A percentile compares a stretch with the other conserved stretches of the same genome.
phyloP scores from a whole-genome alignment of 1,284 basidiomycete genomes.

The Erythrobasidium hasegawianum region DNA sequence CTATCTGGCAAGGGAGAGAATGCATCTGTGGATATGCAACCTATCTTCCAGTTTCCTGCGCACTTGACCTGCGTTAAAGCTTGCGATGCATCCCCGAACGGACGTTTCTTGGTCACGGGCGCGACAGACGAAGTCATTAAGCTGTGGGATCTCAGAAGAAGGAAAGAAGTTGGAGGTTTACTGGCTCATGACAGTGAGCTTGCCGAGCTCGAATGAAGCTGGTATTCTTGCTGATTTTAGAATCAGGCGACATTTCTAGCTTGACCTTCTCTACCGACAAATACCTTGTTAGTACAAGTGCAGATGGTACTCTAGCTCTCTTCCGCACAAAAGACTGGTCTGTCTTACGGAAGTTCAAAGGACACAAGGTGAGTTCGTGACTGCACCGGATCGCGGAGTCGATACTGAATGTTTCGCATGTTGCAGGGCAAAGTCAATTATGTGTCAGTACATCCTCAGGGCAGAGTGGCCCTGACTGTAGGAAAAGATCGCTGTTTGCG shows the following conservation, averaged over 20 bases:
- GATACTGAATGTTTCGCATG: neutral
- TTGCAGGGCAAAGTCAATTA: slow-evolving; percentile 71
- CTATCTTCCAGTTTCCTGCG: slow-evolving; percentile 89
- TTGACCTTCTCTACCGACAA: slow-evolving; percentile 24
- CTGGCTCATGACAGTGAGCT: slow-evolving; percentile 30
- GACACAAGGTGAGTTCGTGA: slow-evolving; percentile 65
- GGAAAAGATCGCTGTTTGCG: slow-evolving; percentile 83
- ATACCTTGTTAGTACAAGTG: slow-evolving; percentile 64
- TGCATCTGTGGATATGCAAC: slow-evolving; percentile 51
- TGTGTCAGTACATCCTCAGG: slow-evolving; percentile 85
- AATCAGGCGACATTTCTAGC: slow-evolving; percentile 30
- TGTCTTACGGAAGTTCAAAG: slow-evolving; percentile 78
- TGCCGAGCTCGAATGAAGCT: neutral
- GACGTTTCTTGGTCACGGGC: slow-evolving; percentile 80
- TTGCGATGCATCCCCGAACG: slow-evolving; percentile 69
- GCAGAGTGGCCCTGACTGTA: slow-evolving; percentile 83
- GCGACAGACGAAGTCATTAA: slow-evolving; percentile 93
- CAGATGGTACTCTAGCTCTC: slow-evolving; percentile 73
- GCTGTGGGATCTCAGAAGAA: slow-evolving; percentile 88
- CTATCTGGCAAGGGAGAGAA: slow-evolving; percentile 39
- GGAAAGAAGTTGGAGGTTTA: slow-evolving; percentile 87
- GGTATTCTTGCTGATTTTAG: neutral
- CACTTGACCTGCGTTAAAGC: slow-evolving; percentile 89
- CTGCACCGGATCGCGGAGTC: neutral
- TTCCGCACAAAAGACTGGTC: slow-evolving; percentile 92